These are phyloP conservation scores for Fusarium sp. DNA, from an alignment of 2,329 filamentous ascomycete genomes.

Conservation along the genomic window DNA sequence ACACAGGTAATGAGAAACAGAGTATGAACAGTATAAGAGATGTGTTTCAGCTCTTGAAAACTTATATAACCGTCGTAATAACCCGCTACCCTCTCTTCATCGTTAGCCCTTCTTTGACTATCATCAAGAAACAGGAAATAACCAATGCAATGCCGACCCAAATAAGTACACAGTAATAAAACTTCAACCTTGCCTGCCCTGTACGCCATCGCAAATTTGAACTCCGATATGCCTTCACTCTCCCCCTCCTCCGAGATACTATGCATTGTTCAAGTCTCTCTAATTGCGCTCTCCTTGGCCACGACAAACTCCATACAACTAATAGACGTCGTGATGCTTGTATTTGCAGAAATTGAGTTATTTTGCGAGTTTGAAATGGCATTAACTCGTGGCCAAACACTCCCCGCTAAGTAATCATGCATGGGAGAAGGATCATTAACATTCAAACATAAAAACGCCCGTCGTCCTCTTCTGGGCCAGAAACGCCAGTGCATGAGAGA, in stretches of 20 bases:
- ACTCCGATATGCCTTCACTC: constrained; percentile 32
- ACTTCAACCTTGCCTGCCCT: constrained; percentile 34
- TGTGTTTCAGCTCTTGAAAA: constrained; percentile 44
- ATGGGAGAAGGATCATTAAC: constrained; percentile 37
- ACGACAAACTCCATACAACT: constrained; percentile 32
- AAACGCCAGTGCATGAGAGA: constrained; percentile 61
- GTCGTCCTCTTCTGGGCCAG: constrained; percentile 41
- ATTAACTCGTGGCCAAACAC: constrained; percentile 25
- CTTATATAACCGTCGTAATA: constrained; percentile 41
- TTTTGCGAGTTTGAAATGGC: constrained; percentile 30
- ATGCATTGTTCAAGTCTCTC: constrained; percentile 17
- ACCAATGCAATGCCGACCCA: constrained; percentile 39
- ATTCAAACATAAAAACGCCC: constrained; percentile 45
- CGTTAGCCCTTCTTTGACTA: constrained; percentile 17
- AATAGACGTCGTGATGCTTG: constrained; percentile 28
- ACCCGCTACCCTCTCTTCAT: constrained; percentile 32
- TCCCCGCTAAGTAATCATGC: constrained; percentile 29
- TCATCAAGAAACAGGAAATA: constrained; percentile 27
- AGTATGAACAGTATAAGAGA: constrained; percentile 23
- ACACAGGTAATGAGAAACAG: not conserved
- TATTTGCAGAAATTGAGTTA: constrained; percentile 21
- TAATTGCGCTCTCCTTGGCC: constrained; percentile 17
- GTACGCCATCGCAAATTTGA: constrained; percentile 44
- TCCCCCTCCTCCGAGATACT: constrained; percentile 21
- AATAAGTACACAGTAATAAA: constrained; percentile 40